These are phyloP conservation scores for Xylariaceae sp. DNA, from an alignment of 2,329 filamentous ascomycete species.

Conservation along the genomic window DNA sequence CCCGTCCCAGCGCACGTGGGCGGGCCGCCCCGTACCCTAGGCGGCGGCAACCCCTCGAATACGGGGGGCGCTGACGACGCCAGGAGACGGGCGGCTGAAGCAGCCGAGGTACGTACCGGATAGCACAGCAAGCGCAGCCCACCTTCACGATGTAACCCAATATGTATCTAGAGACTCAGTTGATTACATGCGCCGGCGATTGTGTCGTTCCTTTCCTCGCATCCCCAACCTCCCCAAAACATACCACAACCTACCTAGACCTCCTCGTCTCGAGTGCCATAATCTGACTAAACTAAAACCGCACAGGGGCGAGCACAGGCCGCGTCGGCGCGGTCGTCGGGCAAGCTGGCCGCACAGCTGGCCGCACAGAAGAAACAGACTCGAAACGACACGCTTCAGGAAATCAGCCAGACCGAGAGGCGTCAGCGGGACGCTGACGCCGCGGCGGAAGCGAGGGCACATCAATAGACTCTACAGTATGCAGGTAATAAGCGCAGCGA, in stretches of 20 bases:
- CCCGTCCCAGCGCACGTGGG: conserved; percentile 48
- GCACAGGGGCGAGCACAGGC: conserved; percentile 61
- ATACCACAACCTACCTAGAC: no score
- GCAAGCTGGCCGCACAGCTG: conserved; percentile 66
- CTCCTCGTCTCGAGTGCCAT: neutral
- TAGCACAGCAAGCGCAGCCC: neutral
- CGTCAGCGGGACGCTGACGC: conserved; percentile 63
- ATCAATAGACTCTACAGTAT: conserved; percentile 41
- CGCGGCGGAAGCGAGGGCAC: conserved; percentile 49
- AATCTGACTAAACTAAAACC: neutral
- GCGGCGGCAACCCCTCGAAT: conserved; percentile 37
- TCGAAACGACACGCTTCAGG: conserved; percentile 59
- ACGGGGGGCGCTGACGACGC: conserved; percentile 48
- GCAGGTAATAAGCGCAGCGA: neutral
- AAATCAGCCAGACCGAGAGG: conserved; percentile 61
- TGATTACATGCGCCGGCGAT: neutral
- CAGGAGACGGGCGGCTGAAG: conserved; percentile 66
- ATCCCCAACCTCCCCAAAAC: neutral
- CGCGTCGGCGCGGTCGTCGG: conserved; percentile 47
- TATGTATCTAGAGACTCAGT: neutral
- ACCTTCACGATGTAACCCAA: neutral
- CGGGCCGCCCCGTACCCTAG: conserved; percentile 59
- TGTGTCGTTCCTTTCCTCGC: neutral
- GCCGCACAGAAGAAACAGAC: conserved; percentile 72
- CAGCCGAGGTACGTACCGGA: conserved; percentile 65